Percentiles rank a stretch among this genome's conserved stretches.
Evolutionary conservation across 306 rosid species (phyloP).

Genomic region (Gynostemma pentaphyllum): DNA sequence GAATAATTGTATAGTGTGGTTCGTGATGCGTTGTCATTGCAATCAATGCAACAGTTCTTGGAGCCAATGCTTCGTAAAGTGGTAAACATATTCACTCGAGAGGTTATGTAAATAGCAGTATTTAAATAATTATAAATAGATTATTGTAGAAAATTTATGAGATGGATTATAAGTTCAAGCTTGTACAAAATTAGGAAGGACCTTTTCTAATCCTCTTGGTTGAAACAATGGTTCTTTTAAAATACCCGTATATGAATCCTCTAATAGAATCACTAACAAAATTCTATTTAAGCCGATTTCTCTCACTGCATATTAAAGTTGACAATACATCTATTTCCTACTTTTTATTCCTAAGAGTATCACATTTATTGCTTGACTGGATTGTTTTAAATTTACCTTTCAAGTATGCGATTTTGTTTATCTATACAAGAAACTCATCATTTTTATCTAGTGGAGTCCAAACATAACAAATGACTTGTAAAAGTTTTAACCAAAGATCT

Average conservation of each 20-base stretch:
- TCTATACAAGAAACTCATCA: too few relatives aligned
- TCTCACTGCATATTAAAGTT: too few relatives aligned
- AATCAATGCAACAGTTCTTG: constrained; percentile 43
- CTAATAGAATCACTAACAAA: not conserved
- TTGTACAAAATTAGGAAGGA: not conserved
- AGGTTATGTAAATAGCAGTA: not conserved
- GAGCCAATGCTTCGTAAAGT: constrained; percentile 88
- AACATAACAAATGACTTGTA: too few relatives aligned
- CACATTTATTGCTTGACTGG: too few relatives aligned
- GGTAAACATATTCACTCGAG: constrained; percentile 28
- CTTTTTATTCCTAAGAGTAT: too few relatives aligned
- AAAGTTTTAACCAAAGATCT: too few relatives aligned
- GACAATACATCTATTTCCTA: too few relatives aligned
- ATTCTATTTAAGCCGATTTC: too few relatives aligned
- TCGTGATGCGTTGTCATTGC: constrained; percentile 51
- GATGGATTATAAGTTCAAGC: not conserved
- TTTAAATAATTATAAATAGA: not conserved
- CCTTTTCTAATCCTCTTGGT: not conserved
- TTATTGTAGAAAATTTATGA: not conserved
- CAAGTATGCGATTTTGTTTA: too few relatives aligned
- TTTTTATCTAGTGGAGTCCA: too few relatives aligned
- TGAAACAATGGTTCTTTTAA: not conserved
- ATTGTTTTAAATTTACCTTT: too few relatives aligned
- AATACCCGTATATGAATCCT: not conserved
- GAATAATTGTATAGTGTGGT: constrained; percentile 46